Percentiles rank a stretch among this genome's conserved stretches.
These are phyloP conservation scores for Ophiostoma perfectum DNA, from an alignment of 2,329 filamentous ascomycete genomes.

Conservation along the genomic window DNA sequence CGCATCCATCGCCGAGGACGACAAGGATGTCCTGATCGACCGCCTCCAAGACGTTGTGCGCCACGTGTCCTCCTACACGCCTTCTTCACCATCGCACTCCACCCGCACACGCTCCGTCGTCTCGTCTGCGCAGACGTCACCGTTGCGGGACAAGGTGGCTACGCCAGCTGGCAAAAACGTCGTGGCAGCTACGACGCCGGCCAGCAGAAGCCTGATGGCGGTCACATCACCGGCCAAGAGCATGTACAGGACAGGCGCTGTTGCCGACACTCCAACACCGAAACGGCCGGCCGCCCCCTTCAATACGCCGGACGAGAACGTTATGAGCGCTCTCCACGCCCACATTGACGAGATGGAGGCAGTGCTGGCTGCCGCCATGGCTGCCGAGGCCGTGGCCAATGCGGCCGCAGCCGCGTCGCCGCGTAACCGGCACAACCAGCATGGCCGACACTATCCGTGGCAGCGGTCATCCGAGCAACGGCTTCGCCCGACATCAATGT, in stretches of 20 bases:
- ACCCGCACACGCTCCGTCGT: conserved; percentile 25
- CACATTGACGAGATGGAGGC: conserved; percentile 43
- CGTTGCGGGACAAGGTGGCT: background rate
- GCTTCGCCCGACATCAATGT: conserved; percentile 23
- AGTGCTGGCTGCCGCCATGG: conserved; percentile 27
- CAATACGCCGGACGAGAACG: conserved; percentile 15
- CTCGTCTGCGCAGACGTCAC: conserved; percentile 13
- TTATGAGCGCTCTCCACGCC: conserved; percentile 36
- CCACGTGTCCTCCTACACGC: conserved; percentile 32
- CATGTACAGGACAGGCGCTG: background rate
- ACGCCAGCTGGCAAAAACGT: background rate
- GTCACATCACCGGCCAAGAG: background rate
- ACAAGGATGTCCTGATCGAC: conserved; percentile 43
- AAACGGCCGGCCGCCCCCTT: background rate
- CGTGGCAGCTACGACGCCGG: background rate
- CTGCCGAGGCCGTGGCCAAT: conserved; percentile 19
- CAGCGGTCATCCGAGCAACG: conserved; percentile 15
- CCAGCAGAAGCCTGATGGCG: background rate
- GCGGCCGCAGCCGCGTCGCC: conserved; percentile 15
- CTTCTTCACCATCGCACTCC: conserved; percentile 23
- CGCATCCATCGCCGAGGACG: background rate
- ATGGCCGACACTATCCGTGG: conserved; percentile 22
- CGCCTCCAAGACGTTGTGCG: conserved; percentile 38
- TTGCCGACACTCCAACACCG: background rate
- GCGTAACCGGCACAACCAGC: background rate